A percentile compares a stretch with the other conserved stretches of the same genome.
These are phyloP conservation scores for Panaeolus papilionaceus DNA, from an alignment of 768 basidiomycete species.

Conservation along the genomic window DNA sequence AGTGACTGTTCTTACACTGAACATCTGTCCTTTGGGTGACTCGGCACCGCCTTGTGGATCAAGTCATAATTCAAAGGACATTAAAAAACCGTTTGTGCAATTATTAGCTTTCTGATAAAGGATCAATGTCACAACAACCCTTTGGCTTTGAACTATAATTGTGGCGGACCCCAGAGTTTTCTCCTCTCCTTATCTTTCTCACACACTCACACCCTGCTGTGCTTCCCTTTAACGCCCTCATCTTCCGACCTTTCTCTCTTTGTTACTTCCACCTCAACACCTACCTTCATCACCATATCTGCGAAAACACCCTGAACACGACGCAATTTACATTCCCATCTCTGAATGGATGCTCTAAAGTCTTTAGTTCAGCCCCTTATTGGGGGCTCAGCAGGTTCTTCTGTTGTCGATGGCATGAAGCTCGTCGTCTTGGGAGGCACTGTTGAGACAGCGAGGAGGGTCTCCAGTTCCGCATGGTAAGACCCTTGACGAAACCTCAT, in stretches of 20 bases:
- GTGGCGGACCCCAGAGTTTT: slow-evolving; percentile 15
- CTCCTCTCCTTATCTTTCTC: slow-evolving; percentile 6
- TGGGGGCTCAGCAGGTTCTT: slow-evolving; percentile 74
- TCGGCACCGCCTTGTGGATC: slow-evolving; percentile 8
- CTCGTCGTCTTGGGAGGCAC: slow-evolving; percentile 89
- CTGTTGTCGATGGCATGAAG: slow-evolving; percentile 88
- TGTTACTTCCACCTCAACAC: slow-evolving; percentile 6
- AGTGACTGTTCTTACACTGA: slow-evolving; percentile 8
- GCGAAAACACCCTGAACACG: slow-evolving; percentile 1
- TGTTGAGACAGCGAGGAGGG: slow-evolving; percentile 83
- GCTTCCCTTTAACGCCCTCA: slow-evolving; percentile 12
- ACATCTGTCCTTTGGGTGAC: background rate
- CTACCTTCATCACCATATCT: background rate
- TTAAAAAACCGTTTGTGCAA: background rate
- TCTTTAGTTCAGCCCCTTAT: slow-evolving; percentile 84
- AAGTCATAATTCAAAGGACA: slow-evolving; percentile 1
- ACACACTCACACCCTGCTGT: slow-evolving; percentile 6
- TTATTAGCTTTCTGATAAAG: background rate
- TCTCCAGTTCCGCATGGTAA: slow-evolving; percentile 84
- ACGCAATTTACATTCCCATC: background rate
- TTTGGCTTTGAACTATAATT: slow-evolving; percentile 4
- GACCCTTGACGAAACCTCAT: slow-evolving; percentile 29
- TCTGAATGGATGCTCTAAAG: slow-evolving; percentile 76
- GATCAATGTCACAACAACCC: background rate
- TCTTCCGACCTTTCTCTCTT: slow-evolving; percentile 8